A percentile compares a stretch with the other conserved stretches of the same genome.
These are phyloP conservation scores for Vachellia collinsii DNA, from an alignment of 306 rosid genomes.

Conservation along the genomic window DNA sequence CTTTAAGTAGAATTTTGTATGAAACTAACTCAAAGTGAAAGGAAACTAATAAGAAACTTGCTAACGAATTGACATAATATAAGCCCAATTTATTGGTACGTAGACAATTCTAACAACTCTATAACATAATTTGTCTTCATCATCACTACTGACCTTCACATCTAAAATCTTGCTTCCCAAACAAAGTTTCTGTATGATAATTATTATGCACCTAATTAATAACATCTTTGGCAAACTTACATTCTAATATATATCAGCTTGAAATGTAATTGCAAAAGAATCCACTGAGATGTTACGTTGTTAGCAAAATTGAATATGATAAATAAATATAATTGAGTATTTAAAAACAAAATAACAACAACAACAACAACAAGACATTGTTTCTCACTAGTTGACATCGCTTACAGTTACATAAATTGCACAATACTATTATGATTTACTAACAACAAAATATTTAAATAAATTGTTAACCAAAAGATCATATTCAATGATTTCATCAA, in stretches of 20 bases:
- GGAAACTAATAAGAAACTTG: neutral
- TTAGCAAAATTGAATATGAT: neutral
- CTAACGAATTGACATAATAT: too few species aligned
- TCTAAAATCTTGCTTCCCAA: neutral
- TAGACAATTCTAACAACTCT: neutral
- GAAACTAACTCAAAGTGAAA: neutral
- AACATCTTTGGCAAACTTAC: neutral
- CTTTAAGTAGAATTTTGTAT: neutral
- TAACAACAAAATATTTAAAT: too few species aligned
- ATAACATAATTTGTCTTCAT: slow-evolving; percentile 1
- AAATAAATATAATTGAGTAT: neutral
- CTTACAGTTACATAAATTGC: too few species aligned
- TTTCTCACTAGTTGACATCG: too few species aligned
- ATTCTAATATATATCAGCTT: neutral
- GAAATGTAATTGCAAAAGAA: neutral
- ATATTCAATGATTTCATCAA: too few species aligned
- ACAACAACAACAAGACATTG: too few species aligned
- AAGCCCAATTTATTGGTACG: neutral
- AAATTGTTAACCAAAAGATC: too few species aligned
- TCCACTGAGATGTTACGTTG: neutral
- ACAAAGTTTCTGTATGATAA: neutral
- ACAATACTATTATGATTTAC: too few species aligned
- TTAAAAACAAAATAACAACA: too few species aligned
- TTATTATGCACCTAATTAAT: neutral
- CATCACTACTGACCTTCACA: neutral